phyloP scores from a whole-genome alignment of 441 rosid species.

The Viola pubescens region DNA sequence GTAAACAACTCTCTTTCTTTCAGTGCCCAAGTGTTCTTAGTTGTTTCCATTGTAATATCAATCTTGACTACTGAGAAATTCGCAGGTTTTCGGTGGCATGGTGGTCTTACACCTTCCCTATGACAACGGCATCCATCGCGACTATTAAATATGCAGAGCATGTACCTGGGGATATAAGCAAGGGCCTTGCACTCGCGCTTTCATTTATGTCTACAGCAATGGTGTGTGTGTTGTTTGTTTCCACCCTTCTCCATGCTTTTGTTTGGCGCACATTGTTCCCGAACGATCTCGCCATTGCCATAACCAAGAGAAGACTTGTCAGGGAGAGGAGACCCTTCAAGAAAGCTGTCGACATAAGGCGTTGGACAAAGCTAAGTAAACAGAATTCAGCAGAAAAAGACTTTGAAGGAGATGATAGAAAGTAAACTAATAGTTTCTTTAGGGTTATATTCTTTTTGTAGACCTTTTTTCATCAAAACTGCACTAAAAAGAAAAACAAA shows the following conservation, averaged over 20 bases:
- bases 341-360: slow-evolving; percentile 54
- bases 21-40: background rate
- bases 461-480: too few relatives aligned
- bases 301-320: slow-evolving; percentile 49
- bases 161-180: slow-evolving; percentile 48
- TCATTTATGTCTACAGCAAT: slow-evolving; percentile 67
- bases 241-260: slow-evolving; percentile 72
- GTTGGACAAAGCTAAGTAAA: slow-evolving; percentile 59
- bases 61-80: background rate
- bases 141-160: slow-evolving; percentile 78
- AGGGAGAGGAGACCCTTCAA: slow-evolving; percentile 59
- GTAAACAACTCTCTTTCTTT: slow-evolving; percentile 27
- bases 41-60: background rate
- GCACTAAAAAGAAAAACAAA: background rate
- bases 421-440: background rate
- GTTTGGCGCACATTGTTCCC: slow-evolving; percentile 67
- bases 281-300: slow-evolving; percentile 75
- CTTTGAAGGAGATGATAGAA: slow-evolving; percentile 28
- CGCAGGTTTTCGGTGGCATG: slow-evolving; percentile 79
- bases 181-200: slow-evolving; percentile 56
- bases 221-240: slow-evolving; percentile 53
- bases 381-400: slow-evolving; percentile 37
- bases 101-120: slow-evolving; percentile 94
- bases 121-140: slow-evolving; percentile 83
- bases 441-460: too few relatives aligned